A percentile compares a stretch with the other conserved stretches of the same genome.
These are phyloP conservation scores for Athelia psychrophila DNA, from an alignment of 1,284 basidiomycete species.

Conservation along the genomic window DNA sequence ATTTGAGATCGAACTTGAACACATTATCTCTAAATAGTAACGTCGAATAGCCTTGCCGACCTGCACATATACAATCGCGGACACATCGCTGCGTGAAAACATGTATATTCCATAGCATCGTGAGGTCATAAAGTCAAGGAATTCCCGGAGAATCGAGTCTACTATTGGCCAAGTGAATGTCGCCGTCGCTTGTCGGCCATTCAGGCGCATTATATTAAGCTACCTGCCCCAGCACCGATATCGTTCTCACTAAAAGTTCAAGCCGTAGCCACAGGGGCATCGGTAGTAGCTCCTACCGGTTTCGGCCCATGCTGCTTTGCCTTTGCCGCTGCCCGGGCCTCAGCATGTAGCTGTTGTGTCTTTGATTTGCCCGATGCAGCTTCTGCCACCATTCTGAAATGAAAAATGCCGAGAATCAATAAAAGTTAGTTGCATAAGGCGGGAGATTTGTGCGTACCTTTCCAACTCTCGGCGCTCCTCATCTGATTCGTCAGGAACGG, in stretches of 20 bases:
- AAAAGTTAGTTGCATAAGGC: constrained; percentile 1
- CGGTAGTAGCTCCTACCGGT: background rate
- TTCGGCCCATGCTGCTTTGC: constrained; percentile 25
- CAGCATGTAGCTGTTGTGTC: constrained; percentile 38
- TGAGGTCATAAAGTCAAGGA: too few relatives aligned
- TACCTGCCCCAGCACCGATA: background rate
- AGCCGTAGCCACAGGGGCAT: too few relatives aligned
- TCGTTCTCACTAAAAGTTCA: background rate
- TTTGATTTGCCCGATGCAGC: constrained; percentile 66
- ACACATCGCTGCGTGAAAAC: too few relatives aligned
- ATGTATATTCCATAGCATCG: too few relatives aligned
- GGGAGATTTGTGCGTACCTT: constrained; percentile 44
- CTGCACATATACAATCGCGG: too few relatives aligned
- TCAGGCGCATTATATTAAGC: too few relatives aligned
- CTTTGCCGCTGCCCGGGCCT: constrained; percentile 29
- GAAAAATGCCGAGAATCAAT: constrained; percentile 8
- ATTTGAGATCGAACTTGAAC: too few relatives aligned
- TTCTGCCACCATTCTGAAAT: constrained; percentile 63
- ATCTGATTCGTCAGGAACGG: constrained; percentile 84
- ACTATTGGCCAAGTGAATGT: too few relatives aligned
- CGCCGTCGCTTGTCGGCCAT: too few relatives aligned
- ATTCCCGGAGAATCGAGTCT: too few relatives aligned
- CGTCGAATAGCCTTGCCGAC: too few relatives aligned
- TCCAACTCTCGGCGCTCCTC: constrained; percentile 92
- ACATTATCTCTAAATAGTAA: too few relatives aligned